Base-by-base conservation (phyloP, 768 basidiomycete species). In the Panus rudis region DNA sequence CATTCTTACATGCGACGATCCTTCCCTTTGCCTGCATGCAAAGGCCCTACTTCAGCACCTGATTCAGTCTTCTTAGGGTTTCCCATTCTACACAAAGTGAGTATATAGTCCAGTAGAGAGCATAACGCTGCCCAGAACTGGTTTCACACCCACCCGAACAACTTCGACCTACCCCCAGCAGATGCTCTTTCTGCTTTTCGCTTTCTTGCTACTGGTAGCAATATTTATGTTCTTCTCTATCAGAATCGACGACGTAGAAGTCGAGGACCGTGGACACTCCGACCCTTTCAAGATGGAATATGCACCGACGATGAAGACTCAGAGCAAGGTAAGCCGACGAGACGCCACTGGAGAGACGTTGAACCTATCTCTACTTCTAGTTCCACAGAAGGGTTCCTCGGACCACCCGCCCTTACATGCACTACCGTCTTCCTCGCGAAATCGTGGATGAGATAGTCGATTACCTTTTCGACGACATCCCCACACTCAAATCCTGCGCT, bases 401-500 rank as follows among this genome's bases (percentile, higher is more conserved):
- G 21, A 16, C 34, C 34, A 37, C 16, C 16, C 34, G 8, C 34
- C 16, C 16, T 17, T 21, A 8, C 34, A 17, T 37, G 21, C 34
- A 37, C 21, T 37, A 37, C 16, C 16, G 8, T n/a, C 24, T 53
- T 11, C 52, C 52, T 1, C 37, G 32, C 13, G 52, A 53, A 32
- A 20, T 53, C 14, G 21, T 43, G 19, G 52, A 53, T 24, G 16
- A 41, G 10, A 48, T 50, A 27, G 50, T 53, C 22, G 52, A 50
- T 46, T 35, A 22, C 33, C 46, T 53, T 8, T 31, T 39, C 5
- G 39, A 45, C 32, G 41, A 53, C 17, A 42, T 17, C 6, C 25
- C 27, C 14, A 32, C 46, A 16, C 27, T 53, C 19, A 39, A 34
- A 20, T 43, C 46, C 5, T 53, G 52, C 31, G 37, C 43, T 2